Base-by-base conservation (phyloP, 345 rosid genomes). In the Dipteronia sinensis region DNA sequence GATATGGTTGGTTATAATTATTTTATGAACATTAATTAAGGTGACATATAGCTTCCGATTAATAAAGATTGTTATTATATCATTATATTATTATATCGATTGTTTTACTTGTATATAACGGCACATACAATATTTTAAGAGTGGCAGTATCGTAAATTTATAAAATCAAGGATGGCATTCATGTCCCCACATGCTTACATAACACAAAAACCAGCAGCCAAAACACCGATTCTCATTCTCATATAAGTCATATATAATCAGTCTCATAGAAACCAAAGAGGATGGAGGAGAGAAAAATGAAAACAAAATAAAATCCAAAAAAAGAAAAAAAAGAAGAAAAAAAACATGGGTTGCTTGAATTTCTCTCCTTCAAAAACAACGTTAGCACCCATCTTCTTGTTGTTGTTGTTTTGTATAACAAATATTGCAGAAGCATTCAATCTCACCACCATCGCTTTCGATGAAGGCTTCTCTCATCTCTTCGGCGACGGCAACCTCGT, bases 401-500 rank as follows among this genome's bases (percentile, higher is more conserved):
- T 42, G 49, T 15, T 34, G 72, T 3, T 66, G 7, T 47, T 27
- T 47, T 44, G 5, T 10, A 23, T 27, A 2, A 7, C 67, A 7
- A n/a, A 17, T n/a, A 55, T 4, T 13, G 61, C 72, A 29, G 70
- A 84, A 0, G 77, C 84, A 19, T 90, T 93, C 76, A 81, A 89
- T 63, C 74, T 93, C 77, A 76, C 90, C 73, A 79, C 87, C 77
- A 82, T 92, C 76, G 78, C 91, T 71, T 95, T 95, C 66, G 97
- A 90, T 56, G 97, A 93, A 70, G 95, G 93, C 16, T 92, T 88
- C 86, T 69, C 81, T 59, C 94, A 92, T 81, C 97, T 95, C 79
- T 93, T 95, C 59, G 99, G 99, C 4, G 94, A 95, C 29, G 76
- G 78, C 65, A 93, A 95, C 74, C 91, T 93, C 10, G 87, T 89